A percentile compares a stretch with the other conserved stretches of the same genome.
Evolutionary conservation across 1,284 basidiomycete species (phyloP).

Genomic region (Nidula niveotomentosa): DNA sequence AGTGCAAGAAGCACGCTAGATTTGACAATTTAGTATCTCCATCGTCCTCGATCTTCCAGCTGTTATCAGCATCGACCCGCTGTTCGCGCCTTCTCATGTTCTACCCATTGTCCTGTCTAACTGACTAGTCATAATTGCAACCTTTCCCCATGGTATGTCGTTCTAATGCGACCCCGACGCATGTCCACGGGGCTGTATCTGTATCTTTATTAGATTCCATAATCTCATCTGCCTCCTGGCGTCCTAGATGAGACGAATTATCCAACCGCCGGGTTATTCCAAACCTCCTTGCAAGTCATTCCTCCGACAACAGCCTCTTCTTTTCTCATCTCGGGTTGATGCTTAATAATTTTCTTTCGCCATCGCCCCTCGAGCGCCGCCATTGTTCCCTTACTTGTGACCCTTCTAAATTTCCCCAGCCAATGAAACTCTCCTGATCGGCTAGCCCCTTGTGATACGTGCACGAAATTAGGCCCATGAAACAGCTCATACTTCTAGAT

Average conservation of each 20-base stretch:
- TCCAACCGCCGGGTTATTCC: no score
- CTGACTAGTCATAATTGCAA: neutral
- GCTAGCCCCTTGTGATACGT: neutral
- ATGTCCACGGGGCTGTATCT: neutral
- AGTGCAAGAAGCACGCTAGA: no score
- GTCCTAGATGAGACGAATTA: no score
- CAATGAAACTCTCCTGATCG: neutral
- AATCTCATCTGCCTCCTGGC: no score
- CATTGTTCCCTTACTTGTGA: neutral
- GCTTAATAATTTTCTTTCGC: neutral
- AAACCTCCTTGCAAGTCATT: no score
- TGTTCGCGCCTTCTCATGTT: neutral
- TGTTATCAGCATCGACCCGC: neutral
- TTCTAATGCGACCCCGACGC: neutral
- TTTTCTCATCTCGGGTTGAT: neutral
- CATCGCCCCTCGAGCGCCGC: neutral
- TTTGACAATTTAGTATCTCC: neutral
- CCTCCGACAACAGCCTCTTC: neutral
- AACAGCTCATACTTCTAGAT: no score
- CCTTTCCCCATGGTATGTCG: neutral
- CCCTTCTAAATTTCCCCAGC: neutral
- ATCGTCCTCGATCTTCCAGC: neutral
- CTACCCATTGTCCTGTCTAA: constrained; percentile 10
- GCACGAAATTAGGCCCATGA: no score
- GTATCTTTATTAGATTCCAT: no score